Conservation (phyloP, 2,329 filamentous ascomycete genomes). For the Amauroascus verrucosus region DNA sequence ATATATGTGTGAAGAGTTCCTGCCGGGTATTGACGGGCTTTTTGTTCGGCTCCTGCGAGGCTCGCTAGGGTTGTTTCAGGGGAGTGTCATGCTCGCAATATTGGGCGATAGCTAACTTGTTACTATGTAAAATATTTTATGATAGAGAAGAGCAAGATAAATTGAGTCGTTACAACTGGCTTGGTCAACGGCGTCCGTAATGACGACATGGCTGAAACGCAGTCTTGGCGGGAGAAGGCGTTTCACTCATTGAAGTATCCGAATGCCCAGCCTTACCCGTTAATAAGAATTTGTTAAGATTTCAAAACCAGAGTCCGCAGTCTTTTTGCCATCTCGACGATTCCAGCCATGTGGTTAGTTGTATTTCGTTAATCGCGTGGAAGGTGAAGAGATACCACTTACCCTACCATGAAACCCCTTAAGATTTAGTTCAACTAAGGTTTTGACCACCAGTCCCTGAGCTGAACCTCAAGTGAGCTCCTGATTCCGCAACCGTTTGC, state of each 20-base stretch:
- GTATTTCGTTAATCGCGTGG: too few relatives aligned
- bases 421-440: background rate
- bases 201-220: slow-evolving; percentile 11
- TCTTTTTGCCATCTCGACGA: too few relatives aligned
- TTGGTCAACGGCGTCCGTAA: background rate
- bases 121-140: background rate
- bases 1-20: too few relatives aligned
- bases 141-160: background rate
- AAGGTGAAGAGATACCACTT: too few relatives aligned
- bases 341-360: too few relatives aligned
- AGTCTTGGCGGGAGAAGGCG: slow-evolving; percentile 1
- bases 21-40: too few relatives aligned
- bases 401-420: background rate
- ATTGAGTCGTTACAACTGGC: background rate
- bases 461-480: slow-evolving; percentile 1
- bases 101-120: too few relatives aligned
- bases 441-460: slow-evolving; percentile 2
- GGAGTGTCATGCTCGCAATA: too few relatives aligned
- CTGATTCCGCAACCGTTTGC: background rate
- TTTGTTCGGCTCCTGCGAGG: too few relatives aligned
- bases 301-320: too few relatives aligned
- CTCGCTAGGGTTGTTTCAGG: too few relatives aligned
- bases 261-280: background rate
- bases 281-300: background rate
- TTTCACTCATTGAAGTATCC: slow-evolving; percentile 4